phyloP scores from a whole-genome alignment of 768 basidiomycete genomes.

The Boletus vermiculosoides region DNA sequence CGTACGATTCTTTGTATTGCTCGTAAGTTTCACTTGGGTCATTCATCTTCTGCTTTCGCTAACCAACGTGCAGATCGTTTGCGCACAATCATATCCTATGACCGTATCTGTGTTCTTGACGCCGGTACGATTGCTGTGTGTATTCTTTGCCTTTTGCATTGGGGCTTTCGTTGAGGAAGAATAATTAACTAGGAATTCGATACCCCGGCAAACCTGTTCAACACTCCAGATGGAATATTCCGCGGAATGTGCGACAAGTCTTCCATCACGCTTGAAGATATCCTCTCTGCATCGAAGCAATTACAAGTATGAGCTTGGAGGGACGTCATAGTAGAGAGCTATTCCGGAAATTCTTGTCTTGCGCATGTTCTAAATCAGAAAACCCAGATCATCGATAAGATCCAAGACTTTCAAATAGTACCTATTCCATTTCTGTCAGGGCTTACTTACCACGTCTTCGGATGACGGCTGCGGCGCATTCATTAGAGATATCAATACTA shows the following conservation, averaged over 20 bases:
- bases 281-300: constrained; percentile 38
- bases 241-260: constrained; percentile 84
- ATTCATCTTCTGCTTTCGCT: not conserved
- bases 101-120: constrained; percentile 86
- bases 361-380: no score
- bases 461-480: not conserved
- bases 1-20: constrained; percentile 87
- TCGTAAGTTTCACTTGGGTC: constrained; percentile 46
- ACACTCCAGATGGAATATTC: constrained; percentile 64
- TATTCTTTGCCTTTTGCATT: constrained; percentile 8
- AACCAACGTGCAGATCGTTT: constrained; percentile 58
- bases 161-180: not conserved
- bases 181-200: constrained; percentile 64
- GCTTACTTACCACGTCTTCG: not conserved
- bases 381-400: not conserved
- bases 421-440: not conserved
- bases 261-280: constrained; percentile 72
- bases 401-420: not conserved
- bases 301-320: not conserved
- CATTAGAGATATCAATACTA: not conserved
- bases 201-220: constrained; percentile 66
- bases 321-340: not conserved
- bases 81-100: constrained; percentile 84
- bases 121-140: constrained; percentile 71
- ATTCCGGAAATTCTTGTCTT: not conserved